Conservation (phyloP, 2,329 filamentous ascomycete species). For the Rhinocladiella mackenziei region DNA sequence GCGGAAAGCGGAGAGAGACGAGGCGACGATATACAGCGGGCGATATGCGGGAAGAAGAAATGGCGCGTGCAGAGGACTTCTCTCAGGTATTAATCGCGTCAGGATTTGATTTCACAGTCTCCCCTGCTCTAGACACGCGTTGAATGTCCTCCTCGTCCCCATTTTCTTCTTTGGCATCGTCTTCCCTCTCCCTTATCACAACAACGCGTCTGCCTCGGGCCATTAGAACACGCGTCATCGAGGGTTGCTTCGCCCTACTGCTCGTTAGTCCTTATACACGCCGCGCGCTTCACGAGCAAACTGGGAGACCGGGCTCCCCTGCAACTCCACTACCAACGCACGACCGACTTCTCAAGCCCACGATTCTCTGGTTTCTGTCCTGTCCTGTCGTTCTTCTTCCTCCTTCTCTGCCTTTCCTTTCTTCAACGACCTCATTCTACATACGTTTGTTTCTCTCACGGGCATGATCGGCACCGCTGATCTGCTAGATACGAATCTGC, state of each 20-base stretch:
- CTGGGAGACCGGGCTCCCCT: too few species aligned
- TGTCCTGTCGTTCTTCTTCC: neutral
- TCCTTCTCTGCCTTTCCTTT: neutral
- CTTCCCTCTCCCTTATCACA: neutral
- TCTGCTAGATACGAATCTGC: constrained; percentile 13
- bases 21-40: neutral
- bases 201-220: constrained; percentile 1
- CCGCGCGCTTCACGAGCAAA: neutral
- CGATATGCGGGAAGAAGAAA: neutral
- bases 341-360: neutral
- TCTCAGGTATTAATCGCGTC: too few species aligned
- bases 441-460: neutral
- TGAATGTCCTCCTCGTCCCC: too few species aligned
- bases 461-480: constrained; percentile 11
- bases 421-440: neutral
- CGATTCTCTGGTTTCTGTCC: neutral
- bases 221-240: constrained; percentile 1
- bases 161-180: neutral
- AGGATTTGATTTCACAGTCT: neutral
- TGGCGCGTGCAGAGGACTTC: constrained; percentile 5
- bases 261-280: neutral
- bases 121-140: neutral
- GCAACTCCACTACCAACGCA: constrained; percentile 7
- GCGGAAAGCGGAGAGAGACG: neutral
- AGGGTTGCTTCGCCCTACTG: neutral